A percentile compares a stretch with the other conserved stretches of the same genome.
Conservation (phyloP, 495 filamentous ascomycete species). For the Penicillium canescens region DNA sequence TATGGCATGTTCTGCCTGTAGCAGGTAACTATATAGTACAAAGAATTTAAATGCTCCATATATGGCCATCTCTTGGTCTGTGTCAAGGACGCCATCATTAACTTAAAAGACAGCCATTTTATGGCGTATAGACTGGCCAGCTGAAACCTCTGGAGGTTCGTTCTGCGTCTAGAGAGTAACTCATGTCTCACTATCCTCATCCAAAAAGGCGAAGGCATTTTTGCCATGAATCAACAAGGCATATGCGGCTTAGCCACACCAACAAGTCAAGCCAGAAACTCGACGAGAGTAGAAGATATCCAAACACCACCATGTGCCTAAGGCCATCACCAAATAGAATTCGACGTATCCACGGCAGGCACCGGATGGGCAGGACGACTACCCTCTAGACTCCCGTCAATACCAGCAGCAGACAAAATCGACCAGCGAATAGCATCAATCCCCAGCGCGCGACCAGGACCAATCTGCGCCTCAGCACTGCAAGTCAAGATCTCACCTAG, state of each 20-base stretch:
- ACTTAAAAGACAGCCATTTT: no score
- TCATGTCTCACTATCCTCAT: no score
- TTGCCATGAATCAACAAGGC: no score
- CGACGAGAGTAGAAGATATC: not conserved
- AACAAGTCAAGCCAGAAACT: not conserved
- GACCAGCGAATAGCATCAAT: constrained; percentile 52
- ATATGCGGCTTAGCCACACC: not conserved
- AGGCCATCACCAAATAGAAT: not conserved
- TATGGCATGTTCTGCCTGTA: no score
- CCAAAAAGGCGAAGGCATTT: no score
- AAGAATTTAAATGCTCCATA: no score
- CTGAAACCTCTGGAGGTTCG: no score
- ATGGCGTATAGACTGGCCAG: no score
- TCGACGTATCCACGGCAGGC: not conserved
- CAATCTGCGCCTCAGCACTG: constrained; percentile 36
- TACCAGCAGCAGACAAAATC: constrained; percentile 50
- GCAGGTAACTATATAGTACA: no score
- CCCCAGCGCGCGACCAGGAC: constrained; percentile 39
- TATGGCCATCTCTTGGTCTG: no score
- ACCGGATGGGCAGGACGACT: constrained; percentile 4
- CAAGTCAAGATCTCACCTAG: constrained; percentile 54
- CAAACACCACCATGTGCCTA: not conserved
- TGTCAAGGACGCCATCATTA: no score
- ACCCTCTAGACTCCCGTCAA: constrained; percentile 38
- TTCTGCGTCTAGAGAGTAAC: no score